These are phyloP conservation scores for Heliamphora ciliata DNA, from an alignment of 179 eudicot genomes.

Conservation along the genomic window DNA sequence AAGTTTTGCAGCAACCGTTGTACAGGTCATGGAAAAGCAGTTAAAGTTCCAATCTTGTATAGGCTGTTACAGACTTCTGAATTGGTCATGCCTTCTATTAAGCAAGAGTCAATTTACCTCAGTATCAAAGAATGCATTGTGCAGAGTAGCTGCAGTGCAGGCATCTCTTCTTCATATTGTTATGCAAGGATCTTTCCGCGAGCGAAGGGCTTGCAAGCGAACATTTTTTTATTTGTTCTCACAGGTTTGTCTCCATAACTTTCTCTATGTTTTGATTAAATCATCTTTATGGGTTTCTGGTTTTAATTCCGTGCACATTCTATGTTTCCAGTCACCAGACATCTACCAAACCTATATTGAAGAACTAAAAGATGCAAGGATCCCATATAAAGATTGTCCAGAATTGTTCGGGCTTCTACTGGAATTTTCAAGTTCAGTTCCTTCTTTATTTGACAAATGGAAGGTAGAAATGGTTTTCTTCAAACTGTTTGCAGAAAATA, in stretches of 20 bases:
- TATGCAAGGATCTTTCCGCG: conserved; percentile 58
- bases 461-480: conserved; percentile 44
- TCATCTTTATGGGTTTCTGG: background rate
- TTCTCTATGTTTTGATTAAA: background rate
- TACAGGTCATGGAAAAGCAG: conserved; percentile 82
- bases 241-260: conserved; percentile 37
- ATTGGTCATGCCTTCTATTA: conserved; percentile 82
- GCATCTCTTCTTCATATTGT: conserved; percentile 59
- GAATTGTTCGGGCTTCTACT: conserved; percentile 60
- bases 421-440: conserved; percentile 51
- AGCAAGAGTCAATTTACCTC: conserved; percentile 66
- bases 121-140: conserved; percentile 73
- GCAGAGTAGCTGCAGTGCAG: conserved; percentile 69
- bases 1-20: conserved; percentile 83
- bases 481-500: background rate
- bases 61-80: conserved; percentile 77
- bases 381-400: conserved; percentile 66
- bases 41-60: conserved; percentile 52
- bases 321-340: conserved; percentile 44
- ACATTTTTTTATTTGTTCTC: conserved; percentile 55
- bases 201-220: conserved; percentile 66
- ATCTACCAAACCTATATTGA: conserved; percentile 55
- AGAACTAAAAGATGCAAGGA: conserved; percentile 58
- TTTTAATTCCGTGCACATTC: background rate
- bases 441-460: conserved; percentile 47